Evolutionary conservation across 2,329 filamentous ascomycete genomes (phyloP), one percentile per base, ranked within the genome.

Genomic region (Graphium sp.): DNA sequence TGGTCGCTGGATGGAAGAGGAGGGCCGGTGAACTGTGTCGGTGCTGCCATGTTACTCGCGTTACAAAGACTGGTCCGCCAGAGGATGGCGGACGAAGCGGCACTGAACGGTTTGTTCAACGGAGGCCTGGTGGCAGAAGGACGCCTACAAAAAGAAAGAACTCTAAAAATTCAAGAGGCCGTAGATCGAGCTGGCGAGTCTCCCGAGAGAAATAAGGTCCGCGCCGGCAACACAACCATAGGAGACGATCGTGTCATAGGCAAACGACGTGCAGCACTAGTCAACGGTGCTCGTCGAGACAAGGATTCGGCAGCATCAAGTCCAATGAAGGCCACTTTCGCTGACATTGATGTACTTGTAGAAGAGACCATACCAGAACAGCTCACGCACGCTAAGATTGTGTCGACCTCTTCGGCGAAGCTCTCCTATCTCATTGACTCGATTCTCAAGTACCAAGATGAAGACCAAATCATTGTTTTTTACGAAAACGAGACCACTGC

Each of bases 381-480:
- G n/a, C n/a, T n/a, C n/a, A n/a, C n/a, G n/a, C n/a, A n/a, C n/a
- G n/a, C 77, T 0, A 64, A 53, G 30, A 59, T 92, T 13, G 54
- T 79, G n/a, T 83, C 81, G 4, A 93, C 85, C 0, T 70, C 74
- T 0, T 94, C 85, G 0, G 73, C 80, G 0, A 95, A 95, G 48
- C 59, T 94, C 3, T 85, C 79, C 3, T 93, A 94, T 42, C 57
- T 94, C 5, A 55, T 93, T 12, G 76, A 84, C 30, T 62, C 69
- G 18, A 72, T 94, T 9, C 49, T 74, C 5, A 57, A 65, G 29
- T 60, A 85, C 35, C 70, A 89, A 30, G 49, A 60, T 1, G 52
- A 64, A 0, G 84, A 93, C 42, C 92, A 94, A 49, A 89, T 91
- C 4, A 70, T 94, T 29, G 66, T 94, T 7, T 95, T 95, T 48